Conservation (phyloP, 306 rosid genomes). For the Mucuna pruriens region DNA sequence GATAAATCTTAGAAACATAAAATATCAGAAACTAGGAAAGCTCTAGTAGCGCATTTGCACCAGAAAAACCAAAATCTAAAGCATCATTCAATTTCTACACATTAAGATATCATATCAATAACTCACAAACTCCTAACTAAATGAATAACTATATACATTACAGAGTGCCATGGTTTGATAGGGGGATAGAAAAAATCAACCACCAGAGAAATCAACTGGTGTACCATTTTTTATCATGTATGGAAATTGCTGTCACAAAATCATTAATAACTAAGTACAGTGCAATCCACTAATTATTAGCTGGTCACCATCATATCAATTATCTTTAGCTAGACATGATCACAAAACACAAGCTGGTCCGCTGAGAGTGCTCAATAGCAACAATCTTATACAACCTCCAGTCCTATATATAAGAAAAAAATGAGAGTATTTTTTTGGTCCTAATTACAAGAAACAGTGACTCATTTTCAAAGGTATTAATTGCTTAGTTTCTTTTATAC, state of each 20-base stretch:
- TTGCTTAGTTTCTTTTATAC: no score
- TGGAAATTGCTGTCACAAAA: conserved; percentile 7
- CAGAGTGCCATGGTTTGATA: background rate
- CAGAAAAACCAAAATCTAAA: conserved; percentile 25
- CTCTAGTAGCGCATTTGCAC: conserved; percentile 14
- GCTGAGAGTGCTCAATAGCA: background rate
- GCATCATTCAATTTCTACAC: conserved; percentile 9
- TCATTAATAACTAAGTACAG: background rate
- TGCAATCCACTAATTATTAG: background rate
- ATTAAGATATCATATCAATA: conserved; percentile 28
- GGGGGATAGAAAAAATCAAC: conserved; percentile 8
- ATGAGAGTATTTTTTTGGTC: no score
- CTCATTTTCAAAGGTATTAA: no score
- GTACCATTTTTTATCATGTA: background rate
- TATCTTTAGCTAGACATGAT: background rate
- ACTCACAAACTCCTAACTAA: background rate
- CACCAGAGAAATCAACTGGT: conserved; percentile 6
- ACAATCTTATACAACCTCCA: conserved; percentile 1
- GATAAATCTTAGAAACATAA: conserved; percentile 6
- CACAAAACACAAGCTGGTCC: background rate
- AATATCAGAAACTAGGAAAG: background rate
- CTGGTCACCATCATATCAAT: background rate
- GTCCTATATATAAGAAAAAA: no score
- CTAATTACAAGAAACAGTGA: no score
- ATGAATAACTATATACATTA: background rate